A percentile compares a stretch with the other conserved stretches of the same genome.
phyloP scores from a whole-genome alignment of 2,329 filamentous ascomycete species.

The Madurella fahalii region DNA sequence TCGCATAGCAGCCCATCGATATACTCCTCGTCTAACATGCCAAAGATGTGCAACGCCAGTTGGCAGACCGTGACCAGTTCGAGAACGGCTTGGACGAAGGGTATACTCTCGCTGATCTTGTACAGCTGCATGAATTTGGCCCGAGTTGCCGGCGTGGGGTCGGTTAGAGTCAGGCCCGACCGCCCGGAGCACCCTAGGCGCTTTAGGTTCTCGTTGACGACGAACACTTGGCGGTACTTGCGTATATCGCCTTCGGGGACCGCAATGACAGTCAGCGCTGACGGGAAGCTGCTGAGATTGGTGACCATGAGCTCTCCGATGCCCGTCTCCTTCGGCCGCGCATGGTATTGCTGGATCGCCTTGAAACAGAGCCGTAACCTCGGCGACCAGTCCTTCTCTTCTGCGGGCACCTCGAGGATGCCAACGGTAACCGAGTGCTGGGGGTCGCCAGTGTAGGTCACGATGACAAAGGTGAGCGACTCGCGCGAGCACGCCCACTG shows the following conservation, averaged over 20 bases:
- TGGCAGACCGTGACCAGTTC: conserved; percentile 92
- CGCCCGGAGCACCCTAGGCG: conserved; percentile 87
- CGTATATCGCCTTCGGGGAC: conserved; percentile 83
- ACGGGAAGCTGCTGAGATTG: conserved; percentile 88
- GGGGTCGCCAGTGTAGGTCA: conserved; percentile 85
- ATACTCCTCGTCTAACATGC: conserved; percentile 80
- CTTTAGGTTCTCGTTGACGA: conserved; percentile 93
- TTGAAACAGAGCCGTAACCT: conserved; percentile 80
- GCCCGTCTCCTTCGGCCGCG: conserved; percentile 73
- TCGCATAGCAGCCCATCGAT: conserved; percentile 91
- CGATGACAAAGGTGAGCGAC: conserved; percentile 87
- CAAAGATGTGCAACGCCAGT: conserved; percentile 81
- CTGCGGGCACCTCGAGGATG: conserved; percentile 75
- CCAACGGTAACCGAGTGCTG: conserved; percentile 74
- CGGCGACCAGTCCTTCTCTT: conserved; percentile 76
- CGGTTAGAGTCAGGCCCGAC: conserved; percentile 74
- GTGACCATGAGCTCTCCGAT: conserved; percentile 89
- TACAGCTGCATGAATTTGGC: conserved; percentile 92
- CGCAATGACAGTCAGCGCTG: conserved; percentile 83
- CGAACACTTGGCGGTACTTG: conserved; percentile 76
- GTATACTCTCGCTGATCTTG: conserved; percentile 76
- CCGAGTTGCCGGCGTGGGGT: conserved; percentile 75
- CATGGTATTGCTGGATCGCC: conserved; percentile 79
- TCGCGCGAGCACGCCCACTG: conserved; percentile 94
- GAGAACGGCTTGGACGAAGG: conserved; percentile 71